Evolutionary conservation across 768 basidiomycete species (phyloP).

Genomic region (Russula dissimulans): DNA sequence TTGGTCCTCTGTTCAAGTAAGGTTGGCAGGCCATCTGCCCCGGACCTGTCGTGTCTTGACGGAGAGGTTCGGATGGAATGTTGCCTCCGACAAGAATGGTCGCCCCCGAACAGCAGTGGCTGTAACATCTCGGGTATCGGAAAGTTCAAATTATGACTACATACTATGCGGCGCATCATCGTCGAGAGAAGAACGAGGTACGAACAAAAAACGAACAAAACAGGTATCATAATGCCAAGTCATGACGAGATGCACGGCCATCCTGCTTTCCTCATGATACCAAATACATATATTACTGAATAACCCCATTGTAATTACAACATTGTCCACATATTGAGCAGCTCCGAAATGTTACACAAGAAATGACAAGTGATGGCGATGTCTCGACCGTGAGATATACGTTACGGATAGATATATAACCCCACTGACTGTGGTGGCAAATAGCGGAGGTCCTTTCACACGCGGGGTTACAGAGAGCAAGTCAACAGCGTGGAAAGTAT

Average conservation of each 20-base stretch:
- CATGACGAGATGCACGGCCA: not conserved
- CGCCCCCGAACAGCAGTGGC: too few species aligned
- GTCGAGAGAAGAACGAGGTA: too few species aligned
- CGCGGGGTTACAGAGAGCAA: constrained; percentile 2
- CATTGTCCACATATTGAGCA: constrained; percentile 1
- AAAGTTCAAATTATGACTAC: too few species aligned
- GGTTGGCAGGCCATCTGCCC: too few species aligned
- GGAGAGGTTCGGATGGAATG: too few species aligned
- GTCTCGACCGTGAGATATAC: not conserved
- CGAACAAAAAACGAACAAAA: too few species aligned
- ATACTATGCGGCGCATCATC: too few species aligned
- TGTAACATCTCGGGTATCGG: too few species aligned
- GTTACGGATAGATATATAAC: constrained; percentile 9
- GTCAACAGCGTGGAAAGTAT: not conserved
- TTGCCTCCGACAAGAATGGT: too few species aligned
- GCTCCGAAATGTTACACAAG: constrained; percentile 1
- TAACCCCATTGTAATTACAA: constrained; percentile 1
- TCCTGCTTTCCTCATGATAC: not conserved
- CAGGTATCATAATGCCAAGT: too few species aligned
- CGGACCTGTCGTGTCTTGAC: too few species aligned
- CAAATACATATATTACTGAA: constrained; percentile 7
- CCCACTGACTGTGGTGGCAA: not conserved
- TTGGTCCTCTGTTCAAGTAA: too few species aligned
- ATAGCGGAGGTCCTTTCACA: not conserved
- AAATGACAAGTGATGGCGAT: not conserved